Percentiles rank a stretch among this genome's conserved stretches.
phyloP scores from a whole-genome alignment of 345 rosid genomes.

The Aquilaria sinensis region DNA sequence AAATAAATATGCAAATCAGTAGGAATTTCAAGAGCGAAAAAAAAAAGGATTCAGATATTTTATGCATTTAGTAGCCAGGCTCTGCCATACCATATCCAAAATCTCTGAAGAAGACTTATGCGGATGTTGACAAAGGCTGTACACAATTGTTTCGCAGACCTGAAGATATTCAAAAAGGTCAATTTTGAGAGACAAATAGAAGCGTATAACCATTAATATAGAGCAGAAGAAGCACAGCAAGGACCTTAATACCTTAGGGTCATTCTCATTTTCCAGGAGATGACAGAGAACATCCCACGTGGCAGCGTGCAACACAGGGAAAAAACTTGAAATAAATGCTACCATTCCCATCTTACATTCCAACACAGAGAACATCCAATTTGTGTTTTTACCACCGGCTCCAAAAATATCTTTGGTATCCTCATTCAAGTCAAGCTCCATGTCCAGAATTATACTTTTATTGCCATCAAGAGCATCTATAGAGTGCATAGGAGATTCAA shows the following conservation, averaged over 20 bases:
- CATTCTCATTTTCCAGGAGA: constrained; percentile 54
- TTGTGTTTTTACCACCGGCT: constrained; percentile 37
- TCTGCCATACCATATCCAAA: constrained; percentile 51
- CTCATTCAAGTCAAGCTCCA: constrained; percentile 71
- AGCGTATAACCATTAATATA: constrained; percentile 4
- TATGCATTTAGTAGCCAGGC: constrained; percentile 9
- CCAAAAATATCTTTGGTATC: constrained; percentile 43
- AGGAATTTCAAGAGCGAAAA: constrained; percentile 1
- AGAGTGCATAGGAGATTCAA: constrained; percentile 34
- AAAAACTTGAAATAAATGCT: constrained; percentile 65
- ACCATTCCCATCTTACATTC: constrained; percentile 83
- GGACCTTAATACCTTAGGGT: constrained; percentile 43
- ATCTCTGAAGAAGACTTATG: constrained; percentile 42
- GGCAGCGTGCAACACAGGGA: constrained; percentile 36
- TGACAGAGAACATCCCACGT: constrained; percentile 70
- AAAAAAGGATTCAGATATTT: not conserved
- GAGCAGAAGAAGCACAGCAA: not conserved
- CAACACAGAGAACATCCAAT: constrained; percentile 37
- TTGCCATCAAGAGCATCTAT: constrained; percentile 16
- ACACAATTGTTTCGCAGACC: constrained; percentile 61
- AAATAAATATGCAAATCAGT: too few species aligned
- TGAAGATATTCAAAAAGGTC: constrained; percentile 22
- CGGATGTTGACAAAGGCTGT: constrained; percentile 52
- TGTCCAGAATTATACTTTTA: constrained; percentile 57
- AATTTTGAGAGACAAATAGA: constrained; percentile 3